Evolutionary conservation across 441 rosid genomes (phyloP).

Genomic region (Gossypium gossypioides): DNA sequence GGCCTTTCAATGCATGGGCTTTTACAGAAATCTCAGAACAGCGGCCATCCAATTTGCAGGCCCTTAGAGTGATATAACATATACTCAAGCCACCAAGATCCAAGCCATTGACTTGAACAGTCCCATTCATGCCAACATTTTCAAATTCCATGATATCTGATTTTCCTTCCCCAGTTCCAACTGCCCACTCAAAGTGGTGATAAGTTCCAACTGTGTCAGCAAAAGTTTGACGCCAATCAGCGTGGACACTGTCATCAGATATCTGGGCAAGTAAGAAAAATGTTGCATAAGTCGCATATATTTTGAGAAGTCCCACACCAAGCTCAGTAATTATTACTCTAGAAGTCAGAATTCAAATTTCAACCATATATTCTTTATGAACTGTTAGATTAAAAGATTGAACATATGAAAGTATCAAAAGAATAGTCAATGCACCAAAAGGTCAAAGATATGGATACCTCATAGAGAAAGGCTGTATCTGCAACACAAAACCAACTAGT

Average conservation of each 20-base stretch:
- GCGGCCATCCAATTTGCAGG: slow-evolving; percentile 78
- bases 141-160: slow-evolving; percentile 73
- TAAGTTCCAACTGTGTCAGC: slow-evolving; percentile 59
- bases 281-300: slow-evolving; percentile 1
- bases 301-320: slow-evolving; percentile 4
- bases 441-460: slow-evolving; percentile 37
- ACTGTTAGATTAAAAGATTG: background rate
- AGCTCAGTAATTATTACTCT: background rate
- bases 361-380: background rate
- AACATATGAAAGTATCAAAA: slow-evolving; percentile 7
- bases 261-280: slow-evolving; percentile 40
- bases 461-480: slow-evolving; percentile 72
- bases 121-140: slow-evolving; percentile 68
- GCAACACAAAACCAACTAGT: slow-evolving; percentile 84
- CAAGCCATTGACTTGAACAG: slow-evolving; percentile 60
- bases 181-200: slow-evolving; percentile 92
- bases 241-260: slow-evolving; percentile 54
- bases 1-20: slow-evolving; percentile 75
- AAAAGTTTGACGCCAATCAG: slow-evolving; percentile 79
- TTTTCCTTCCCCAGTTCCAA: slow-evolving; percentile 85
- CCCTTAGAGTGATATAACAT: slow-evolving; percentile 77
- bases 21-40: slow-evolving; percentile 72
- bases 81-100: slow-evolving; percentile 48
- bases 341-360: background rate
- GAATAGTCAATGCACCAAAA: background rate